These are phyloP conservation scores for Plasmodium inui DNA, from an alignment of 169 alveolate species.

Conservation along the genomic window DNA sequence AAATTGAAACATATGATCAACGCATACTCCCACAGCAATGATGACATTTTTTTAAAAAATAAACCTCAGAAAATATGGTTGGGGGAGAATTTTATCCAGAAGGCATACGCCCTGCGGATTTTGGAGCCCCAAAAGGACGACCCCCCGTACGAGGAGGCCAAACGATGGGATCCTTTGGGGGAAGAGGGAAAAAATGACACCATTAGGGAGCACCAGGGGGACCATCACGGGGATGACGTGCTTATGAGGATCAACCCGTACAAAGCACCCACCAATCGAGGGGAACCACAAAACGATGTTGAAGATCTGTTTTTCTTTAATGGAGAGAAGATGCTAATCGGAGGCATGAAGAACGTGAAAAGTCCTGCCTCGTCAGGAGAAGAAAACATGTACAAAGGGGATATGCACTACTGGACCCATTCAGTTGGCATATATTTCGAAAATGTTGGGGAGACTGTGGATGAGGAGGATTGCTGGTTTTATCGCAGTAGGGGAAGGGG, in stretches of 20 bases:
- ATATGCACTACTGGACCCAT: conserved; percentile 28
- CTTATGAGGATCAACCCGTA: neutral
- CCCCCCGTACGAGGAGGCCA: neutral
- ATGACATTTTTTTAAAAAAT: conserved; percentile 24
- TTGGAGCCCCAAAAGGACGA: neutral
- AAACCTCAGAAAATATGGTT: conserved; percentile 1
- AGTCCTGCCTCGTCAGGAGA: neutral
- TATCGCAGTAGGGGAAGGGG: neutral
- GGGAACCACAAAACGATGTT: neutral
- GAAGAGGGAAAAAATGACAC: neutral
- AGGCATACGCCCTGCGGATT: neutral
- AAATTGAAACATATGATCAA: conserved; percentile 27
- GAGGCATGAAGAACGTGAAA: neutral
- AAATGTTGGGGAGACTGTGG: conserved; percentile 60
- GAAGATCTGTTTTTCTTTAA: neutral
- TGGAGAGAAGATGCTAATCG: neutral
- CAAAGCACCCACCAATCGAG: neutral
- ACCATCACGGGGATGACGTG: neutral
- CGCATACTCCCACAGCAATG: conserved; percentile 23
- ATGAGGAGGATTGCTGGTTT: conserved; percentile 65
- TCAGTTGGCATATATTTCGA: conserved; percentile 48
- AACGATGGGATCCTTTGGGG: neutral
- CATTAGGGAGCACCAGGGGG: neutral
- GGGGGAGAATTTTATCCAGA: conserved; percentile 10
- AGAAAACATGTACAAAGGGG: neutral